Conservation (phyloP, 2,329 filamentous ascomycete species). For the Colletotrichum spaethianum region DNA sequence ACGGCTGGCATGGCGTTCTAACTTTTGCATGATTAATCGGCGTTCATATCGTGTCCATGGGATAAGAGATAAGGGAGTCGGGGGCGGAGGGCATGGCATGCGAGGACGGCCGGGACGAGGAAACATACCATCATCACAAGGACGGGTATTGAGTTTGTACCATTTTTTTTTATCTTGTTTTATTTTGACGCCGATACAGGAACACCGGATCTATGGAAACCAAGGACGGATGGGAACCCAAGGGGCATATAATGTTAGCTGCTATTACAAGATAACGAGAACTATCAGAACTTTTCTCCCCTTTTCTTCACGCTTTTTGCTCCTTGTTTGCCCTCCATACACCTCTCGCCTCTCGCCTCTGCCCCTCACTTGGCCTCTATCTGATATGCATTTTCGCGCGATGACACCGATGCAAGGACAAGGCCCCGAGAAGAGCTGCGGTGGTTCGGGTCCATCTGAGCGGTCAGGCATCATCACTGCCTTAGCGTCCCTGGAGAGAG, state of each 20-base stretch:
- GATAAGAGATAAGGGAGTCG: conserved; percentile 3
- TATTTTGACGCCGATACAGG: conserved; percentile 21
- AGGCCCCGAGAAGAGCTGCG: not conserved
- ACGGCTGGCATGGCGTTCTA: conserved; percentile 32
- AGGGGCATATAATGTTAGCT: conserved; percentile 39
- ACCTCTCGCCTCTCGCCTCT: not conserved
- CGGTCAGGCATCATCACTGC: conserved; percentile 7
- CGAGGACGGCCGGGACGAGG: conserved; percentile 29
- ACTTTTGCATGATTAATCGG: conserved; percentile 37
- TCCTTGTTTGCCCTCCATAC: not conserved
- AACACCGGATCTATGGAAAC: conserved; percentile 24
- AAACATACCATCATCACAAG: conserved; percentile 35
- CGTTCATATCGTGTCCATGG: conserved; percentile 32
- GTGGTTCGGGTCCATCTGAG: not conserved
- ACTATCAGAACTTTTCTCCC: conserved; percentile 18
- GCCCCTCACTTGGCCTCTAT: conserved; percentile 1
- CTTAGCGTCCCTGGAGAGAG: not conserved
- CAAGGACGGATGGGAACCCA: conserved; percentile 11
- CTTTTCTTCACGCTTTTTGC: not conserved
- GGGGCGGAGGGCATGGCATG: conserved; percentile 13
- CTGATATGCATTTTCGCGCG: conserved; percentile 30
- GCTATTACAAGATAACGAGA: conserved; percentile 31
- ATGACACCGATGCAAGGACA: conserved; percentile 34
- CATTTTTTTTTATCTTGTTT: not conserved
- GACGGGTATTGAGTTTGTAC: conserved; percentile 32